Evolutionary conservation across 1,284 basidiomycete genomes (phyloP).

Genomic region (Tylopilus orsonianus): DNA sequence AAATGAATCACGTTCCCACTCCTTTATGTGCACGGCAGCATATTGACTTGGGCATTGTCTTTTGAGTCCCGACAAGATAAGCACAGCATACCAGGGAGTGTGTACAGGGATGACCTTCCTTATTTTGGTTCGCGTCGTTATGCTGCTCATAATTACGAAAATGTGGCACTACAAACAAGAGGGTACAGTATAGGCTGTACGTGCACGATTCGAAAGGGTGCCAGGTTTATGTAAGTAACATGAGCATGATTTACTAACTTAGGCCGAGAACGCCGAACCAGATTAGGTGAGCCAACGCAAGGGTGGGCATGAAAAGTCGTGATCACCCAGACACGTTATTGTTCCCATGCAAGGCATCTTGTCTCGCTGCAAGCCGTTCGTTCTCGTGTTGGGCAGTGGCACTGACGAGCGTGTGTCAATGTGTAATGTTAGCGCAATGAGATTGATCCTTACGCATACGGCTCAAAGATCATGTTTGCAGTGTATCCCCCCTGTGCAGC

Average conservation of each 20-base stretch:
- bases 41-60: conserved; percentile 1
- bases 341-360: conserved; percentile 7
- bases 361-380: conserved; percentile 11
- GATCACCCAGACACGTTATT: conserved; percentile 13
- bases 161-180: conserved; percentile 27
- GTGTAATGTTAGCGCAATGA: neutral
- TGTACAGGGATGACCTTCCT: conserved; percentile 19
- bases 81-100: conserved; percentile 4
- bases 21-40: conserved; percentile 9
- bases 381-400: conserved; percentile 6
- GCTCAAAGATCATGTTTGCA: conserved; percentile 3
- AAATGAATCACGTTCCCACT: conserved; percentile 20
- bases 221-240: conserved; percentile 14
- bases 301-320: conserved; percentile 1
- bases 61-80: conserved; percentile 6
- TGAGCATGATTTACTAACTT: neutral
- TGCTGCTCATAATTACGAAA: conserved; percentile 22
- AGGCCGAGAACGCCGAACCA: conserved; percentile 2
- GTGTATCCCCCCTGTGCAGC: conserved; percentile 12
- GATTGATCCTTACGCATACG: conserved; percentile 20
- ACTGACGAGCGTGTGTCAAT: conserved; percentile 14
- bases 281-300: conserved; percentile 2
- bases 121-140: neutral
- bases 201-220: no score
- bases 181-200: no score